phyloP scores from a whole-genome alignment of 768 basidiomycete species.

The Calocybe gangraenosa region DNA sequence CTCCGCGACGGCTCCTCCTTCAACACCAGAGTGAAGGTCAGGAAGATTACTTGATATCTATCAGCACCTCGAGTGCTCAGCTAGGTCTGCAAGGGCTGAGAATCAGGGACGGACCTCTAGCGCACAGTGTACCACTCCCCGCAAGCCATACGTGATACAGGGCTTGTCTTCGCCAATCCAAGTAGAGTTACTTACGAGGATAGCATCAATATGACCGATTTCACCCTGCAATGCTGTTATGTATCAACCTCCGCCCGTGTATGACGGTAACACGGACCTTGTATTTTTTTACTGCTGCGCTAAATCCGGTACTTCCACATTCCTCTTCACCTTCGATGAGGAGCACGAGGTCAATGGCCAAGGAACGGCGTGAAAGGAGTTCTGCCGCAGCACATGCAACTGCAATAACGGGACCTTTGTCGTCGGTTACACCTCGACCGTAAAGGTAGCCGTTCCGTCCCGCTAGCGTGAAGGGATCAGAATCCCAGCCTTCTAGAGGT shows the following conservation, averaged over 20 bases:
- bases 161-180: conserved; percentile 94
- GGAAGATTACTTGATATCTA: conserved; percentile 70
- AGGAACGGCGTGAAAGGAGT: conserved; percentile 62
- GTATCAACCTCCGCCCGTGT: background rate
- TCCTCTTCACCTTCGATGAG: conserved; percentile 97
- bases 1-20: conserved; percentile 84
- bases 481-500: conserved; percentile 67
- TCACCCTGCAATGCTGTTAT: conserved; percentile 43
- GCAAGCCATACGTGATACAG: conserved; percentile 91
- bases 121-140: conserved; percentile 89
- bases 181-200: conserved; percentile 91
- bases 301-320: conserved; percentile 85
- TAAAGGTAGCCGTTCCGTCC: conserved; percentile 89
- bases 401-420: conserved; percentile 94
- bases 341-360: conserved; percentile 86
- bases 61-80: background rate
- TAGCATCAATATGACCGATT: conserved; percentile 86
- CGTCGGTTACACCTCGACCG: conserved; percentile 88
- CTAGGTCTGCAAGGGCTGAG: background rate
- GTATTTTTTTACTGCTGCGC: conserved; percentile 65
- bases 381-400: conserved; percentile 87
- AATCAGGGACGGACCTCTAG: conserved; percentile 47
- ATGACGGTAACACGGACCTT: conserved; percentile 47
- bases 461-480: conserved; percentile 77
- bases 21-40: conserved; percentile 91